These are phyloP conservation scores for Cordyceps militaris DNA, from an alignment of 2,329 filamentous ascomycete species.

Conservation along the genomic window DNA sequence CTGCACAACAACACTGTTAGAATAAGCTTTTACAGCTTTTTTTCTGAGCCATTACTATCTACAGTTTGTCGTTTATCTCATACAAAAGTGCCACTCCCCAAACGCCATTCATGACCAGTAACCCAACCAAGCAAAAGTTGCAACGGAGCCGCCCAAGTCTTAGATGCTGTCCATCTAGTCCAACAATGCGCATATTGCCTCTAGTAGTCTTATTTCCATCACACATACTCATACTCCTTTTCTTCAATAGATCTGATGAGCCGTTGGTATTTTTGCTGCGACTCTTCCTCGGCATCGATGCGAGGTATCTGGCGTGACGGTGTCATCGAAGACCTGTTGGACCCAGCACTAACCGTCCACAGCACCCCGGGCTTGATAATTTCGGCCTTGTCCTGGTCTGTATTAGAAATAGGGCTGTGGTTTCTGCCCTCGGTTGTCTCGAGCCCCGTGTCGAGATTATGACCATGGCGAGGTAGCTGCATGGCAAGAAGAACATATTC, in stretches of 20 bases:
- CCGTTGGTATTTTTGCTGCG: constrained; percentile 29
- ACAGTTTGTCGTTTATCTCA: constrained; percentile 12
- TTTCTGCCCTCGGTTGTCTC: constrained; percentile 24
- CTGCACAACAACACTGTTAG: not conserved
- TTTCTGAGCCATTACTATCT: constrained; percentile 9
- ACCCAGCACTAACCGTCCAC: constrained; percentile 23
- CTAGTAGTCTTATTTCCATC: not conserved
- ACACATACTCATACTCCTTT: constrained; percentile 24
- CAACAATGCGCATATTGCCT: not conserved
- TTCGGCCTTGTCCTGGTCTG: constrained; percentile 21
- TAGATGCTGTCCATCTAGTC: not conserved
- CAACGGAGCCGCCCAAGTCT: not conserved
- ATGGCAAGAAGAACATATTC: constrained; percentile 62
- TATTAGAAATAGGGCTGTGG: constrained; percentile 25
- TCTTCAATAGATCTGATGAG: constrained; percentile 31
- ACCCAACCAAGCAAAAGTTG: constrained; percentile 4
- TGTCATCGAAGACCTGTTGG: constrained; percentile 11
- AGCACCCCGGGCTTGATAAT: constrained; percentile 24
- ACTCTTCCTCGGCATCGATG: constrained; percentile 29
- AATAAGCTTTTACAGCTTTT: not conserved
- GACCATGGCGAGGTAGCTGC: constrained; percentile 46
- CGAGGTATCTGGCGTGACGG: constrained; percentile 19
- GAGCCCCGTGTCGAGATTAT: constrained; percentile 26
- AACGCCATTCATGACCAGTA: constrained; percentile 9
- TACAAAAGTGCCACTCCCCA: not conserved